Evolutionary conservation across 768 basidiomycete genomes (phyloP), one percentile per base, ranked within the genome.

Genomic region (Mycena olivaceomarginata): DNA sequence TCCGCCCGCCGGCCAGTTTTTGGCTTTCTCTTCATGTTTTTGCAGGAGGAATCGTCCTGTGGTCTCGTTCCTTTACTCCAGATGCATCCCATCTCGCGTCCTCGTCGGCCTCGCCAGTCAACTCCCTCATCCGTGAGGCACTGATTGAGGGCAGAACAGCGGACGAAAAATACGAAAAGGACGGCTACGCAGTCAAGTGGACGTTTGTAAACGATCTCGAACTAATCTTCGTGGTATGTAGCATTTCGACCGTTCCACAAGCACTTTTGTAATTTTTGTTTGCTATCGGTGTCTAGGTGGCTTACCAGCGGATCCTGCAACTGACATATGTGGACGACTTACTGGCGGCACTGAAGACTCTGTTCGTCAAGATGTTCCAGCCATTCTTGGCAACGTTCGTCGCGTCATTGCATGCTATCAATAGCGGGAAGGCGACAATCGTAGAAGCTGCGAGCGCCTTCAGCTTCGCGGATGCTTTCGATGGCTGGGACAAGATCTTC

Each of bases 271-370:
- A 31, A 31, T 31, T 31, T 16, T 69, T 62, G 76, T 71, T 75
- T 60, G 31, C 22, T 76, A 39, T 31, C 39, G 69, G 56, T 22
- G 57, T 57, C 15, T 43, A 98, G 97, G 97, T 98, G 70, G 97
- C 97, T 51, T 99, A 98, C 87, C 97, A 98, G 82, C 95, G 98
- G 72, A 97, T 99, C 75, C 90, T 99, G 20, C 97, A 98, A 76
- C 90, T 99, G 48, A 94, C 97, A 11, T 99, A 99, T 82, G 94
- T 98, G 72, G 96, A 98, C 0, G 95, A 97, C 59, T 93, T 99
- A 22, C 90, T 99, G 37, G 86, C 87, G 15, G 92, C 95, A 6
- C 90, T 98, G 81, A 97, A 97, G 82, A 87, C 92, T 0, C 89
- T 98, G 60, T 99, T 99, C 82, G 87, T 98, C 80, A 93, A 96